Base-by-base conservation (phyloP, 2,329 filamentous ascomycete genomes). In the Colletotrichum chlorophyti region DNA sequence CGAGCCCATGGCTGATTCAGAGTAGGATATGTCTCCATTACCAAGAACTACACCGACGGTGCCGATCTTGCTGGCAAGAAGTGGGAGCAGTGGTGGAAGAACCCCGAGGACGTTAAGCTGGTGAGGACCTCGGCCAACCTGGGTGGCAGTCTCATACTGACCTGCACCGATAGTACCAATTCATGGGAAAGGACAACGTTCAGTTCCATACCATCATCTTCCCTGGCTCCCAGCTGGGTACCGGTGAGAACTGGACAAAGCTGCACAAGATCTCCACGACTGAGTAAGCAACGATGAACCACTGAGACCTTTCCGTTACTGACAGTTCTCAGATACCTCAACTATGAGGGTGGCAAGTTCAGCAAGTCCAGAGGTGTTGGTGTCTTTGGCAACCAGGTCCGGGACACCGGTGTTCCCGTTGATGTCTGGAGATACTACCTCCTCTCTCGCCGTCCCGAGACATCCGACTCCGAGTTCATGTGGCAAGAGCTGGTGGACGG, bases 401-500 rank as follows among this genome's bases (percentile, higher is more conserved):
- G 90, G 74, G 88, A 96, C 53, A 97, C 92, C 8, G 93, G 92
- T 17, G 84, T 97, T 15, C 84, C 89, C 14, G 81, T 92, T 0
- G 91, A 94, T 62, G 91, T 97, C n/a, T 97, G 93, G 91, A 83
- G 93, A 65, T 97, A 94, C 76, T 97, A 95, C 77, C 84, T 97
- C 19, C 82, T 97, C 32, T 90, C 92, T 40, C 89, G 91, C 72
- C 86, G 93, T 54, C 93, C 93, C 0, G 93, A 97, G 74, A 89
- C 88, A 10, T 85, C 89, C 48, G 93, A 97, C 70, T 90, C 91
- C 0, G 91, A 97, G 69, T 97, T 97, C 72, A 90, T 94, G 71
- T 97, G 93, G 93, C 85, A 81, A 57, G 83, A 88, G 41, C 96
- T 97, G 75, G 89, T 95, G 62, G 83, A 87, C 31, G 82, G 85